phyloP scores from a whole-genome alignment of 352 stramenopile genomes.

The Stephanocyclus meneghinianus region DNA sequence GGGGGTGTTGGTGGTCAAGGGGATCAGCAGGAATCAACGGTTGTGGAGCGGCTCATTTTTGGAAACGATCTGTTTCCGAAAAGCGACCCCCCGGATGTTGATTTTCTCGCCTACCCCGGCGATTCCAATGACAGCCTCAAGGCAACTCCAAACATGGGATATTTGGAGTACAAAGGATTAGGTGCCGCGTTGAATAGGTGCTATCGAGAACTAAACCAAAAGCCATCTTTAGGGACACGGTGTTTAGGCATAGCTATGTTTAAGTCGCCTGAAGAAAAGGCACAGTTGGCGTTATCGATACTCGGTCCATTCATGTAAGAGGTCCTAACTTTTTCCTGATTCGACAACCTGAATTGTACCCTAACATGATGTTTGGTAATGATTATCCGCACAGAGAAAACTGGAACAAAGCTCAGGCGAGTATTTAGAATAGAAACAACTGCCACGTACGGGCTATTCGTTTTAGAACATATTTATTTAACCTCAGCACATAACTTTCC shows the following conservation, averaged over 20 bases:
- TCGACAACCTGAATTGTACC: not conserved
- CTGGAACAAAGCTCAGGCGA: slow-evolving; percentile 67
- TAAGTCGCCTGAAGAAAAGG: slow-evolving; percentile 40
- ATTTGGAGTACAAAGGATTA: slow-evolving; percentile 63
- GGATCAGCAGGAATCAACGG: slow-evolving; percentile 56
- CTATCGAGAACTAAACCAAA: slow-evolving; percentile 39
- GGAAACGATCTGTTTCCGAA: slow-evolving; percentile 62
- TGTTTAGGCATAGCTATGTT: slow-evolving; percentile 18
- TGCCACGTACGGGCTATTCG: too few species aligned
- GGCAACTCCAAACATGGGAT: slow-evolving; percentile 43
- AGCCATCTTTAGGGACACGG: slow-evolving; percentile 9
- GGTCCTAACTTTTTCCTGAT: not conserved
- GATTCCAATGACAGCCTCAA: slow-evolving; percentile 12
- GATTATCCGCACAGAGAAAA: slow-evolving; percentile 63
- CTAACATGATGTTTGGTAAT: not conserved
- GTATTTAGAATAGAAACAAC: not conserved
- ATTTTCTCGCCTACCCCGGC: slow-evolving; percentile 58
- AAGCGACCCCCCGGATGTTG: slow-evolving; percentile 41
- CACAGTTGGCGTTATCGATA: slow-evolving; percentile 53
- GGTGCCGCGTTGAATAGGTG: slow-evolving; percentile 55
- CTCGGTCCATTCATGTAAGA: slow-evolving; percentile 65
- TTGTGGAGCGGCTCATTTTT: slow-evolving; percentile 78
- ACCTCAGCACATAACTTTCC: not conserved
- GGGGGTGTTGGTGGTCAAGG: slow-evolving; percentile 13
- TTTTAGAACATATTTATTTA: not conserved